Base-by-base conservation (phyloP, 352 stramenopile species). In the Globisporangium yorkense region DNA sequence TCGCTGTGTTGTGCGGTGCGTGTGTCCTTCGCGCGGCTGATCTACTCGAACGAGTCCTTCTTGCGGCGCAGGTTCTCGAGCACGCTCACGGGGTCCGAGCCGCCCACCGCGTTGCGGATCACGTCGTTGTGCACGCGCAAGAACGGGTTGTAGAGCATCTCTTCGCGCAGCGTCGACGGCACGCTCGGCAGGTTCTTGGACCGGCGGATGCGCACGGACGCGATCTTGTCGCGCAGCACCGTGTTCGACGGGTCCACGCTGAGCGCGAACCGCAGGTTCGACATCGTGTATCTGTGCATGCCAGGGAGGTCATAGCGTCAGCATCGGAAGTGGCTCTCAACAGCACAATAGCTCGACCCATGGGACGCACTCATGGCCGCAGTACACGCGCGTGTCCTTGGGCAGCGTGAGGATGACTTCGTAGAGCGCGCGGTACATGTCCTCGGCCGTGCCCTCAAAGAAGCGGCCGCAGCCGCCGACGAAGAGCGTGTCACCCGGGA, bases 201-300 rank as follows among this genome's bases (percentile, higher is more conserved):
- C 33, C 85, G 74, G 10, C 77, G 74, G 52, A 91, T 84, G 61
- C 80, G 87, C 54, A 93, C 82, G 16, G 80, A 63, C 35, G 86
- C 81, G 48, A 96, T 87, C 69, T 97, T 97, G 51, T 96, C 81
- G 10, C 71, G 76, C 62, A 97, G 65, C 21, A 78, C 79, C 2
- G 71, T 71, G 75, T 98, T 98, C 15, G 87, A 89, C 24, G 94
- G 93, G 63, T 98, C 94, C 9, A 98, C 84, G 58, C 79, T 97
- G 45, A 97, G 65, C 4, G 96, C 96, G 57, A 97, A 98, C 31
- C 84, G 87, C 21, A 96, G 72, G 72, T 98, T 98, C 45, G 80
- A 80, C 76, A 93, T 75, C 1, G 94, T 98, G 63, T 98, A 98
- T 31, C 71, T 79, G 21, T 18, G 13, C 16, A 60, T 15, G 51